Evolutionary conservation across 1,139 yeast genomes (phyloP).

Genomic region (Candida sojae): DNA sequence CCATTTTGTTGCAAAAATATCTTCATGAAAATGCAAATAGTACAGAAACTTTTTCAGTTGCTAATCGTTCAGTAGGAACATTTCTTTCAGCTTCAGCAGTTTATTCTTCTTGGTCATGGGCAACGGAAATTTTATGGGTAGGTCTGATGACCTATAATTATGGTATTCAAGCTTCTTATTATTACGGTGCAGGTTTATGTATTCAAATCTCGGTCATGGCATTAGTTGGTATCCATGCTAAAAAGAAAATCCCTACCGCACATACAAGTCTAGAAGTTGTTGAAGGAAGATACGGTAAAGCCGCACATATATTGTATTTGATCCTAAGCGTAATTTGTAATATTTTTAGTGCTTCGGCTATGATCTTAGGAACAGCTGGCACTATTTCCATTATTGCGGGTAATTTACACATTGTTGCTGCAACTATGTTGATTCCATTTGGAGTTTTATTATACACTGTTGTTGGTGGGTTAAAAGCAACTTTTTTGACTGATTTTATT

Average conservation of each 20-base stretch:
- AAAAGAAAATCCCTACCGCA: constrained; percentile 31
- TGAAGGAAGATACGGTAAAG: constrained; percentile 30
- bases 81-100: constrained; percentile 30
- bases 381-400: constrained; percentile 37
- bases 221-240: constrained; percentile 30
- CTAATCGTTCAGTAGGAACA: constrained; percentile 27
- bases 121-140: constrained; percentile 31
- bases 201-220: constrained; percentile 31
- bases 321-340: constrained; percentile 33
- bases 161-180: constrained; percentile 29
- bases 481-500: constrained; percentile 38
- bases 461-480: constrained; percentile 43
- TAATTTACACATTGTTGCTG: constrained; percentile 32
- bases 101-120: constrained; percentile 33
- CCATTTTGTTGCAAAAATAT: constrained; percentile 25
- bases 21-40: constrained; percentile 28
- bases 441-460: constrained; percentile 38
- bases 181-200: constrained; percentile 30
- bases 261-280: constrained; percentile 34
- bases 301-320: constrained; percentile 31
- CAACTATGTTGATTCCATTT: constrained; percentile 37
- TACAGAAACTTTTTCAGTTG: constrained; percentile 34
- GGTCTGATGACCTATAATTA: constrained; percentile 28
- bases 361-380: constrained; percentile 40
- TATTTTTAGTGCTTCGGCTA: constrained; percentile 31